These are phyloP conservation scores for Metschnikowia amazonensis DNA, from an alignment of 805 yeast species.

Conservation along the genomic window DNA sequence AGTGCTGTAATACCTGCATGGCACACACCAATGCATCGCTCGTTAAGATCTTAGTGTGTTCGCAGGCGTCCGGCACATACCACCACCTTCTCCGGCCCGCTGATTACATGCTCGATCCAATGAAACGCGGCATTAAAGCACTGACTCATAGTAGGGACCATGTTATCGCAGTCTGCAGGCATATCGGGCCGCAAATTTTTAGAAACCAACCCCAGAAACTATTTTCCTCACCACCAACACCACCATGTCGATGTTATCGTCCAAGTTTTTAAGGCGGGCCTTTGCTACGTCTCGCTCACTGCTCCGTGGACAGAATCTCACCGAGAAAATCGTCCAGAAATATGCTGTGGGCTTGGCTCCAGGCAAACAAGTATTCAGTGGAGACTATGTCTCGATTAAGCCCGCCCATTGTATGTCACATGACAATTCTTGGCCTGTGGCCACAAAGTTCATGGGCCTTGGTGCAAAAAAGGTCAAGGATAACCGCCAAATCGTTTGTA, in stretches of 20 bases:
- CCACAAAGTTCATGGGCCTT: conserved; percentile 89
- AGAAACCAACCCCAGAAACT: conserved; percentile 1
- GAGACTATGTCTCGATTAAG: conserved; percentile 90
- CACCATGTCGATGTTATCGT: conserved; percentile 13
- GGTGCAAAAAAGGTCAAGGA: conserved; percentile 85
- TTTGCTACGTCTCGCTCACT: conserved; percentile 17
- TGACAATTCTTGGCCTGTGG: conserved; percentile 99
- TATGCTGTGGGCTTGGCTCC: conserved; percentile 82
- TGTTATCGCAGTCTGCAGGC: conserved; percentile 18
- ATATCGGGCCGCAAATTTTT: conserved; percentile 6
- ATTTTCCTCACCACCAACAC: not conserved
- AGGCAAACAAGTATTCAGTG: conserved; percentile 75
- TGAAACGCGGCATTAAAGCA: conserved; percentile 15
- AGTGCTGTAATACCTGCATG: not conserved
- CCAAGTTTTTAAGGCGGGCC: conserved; percentile 9
- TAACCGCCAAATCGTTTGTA: conserved; percentile 89
- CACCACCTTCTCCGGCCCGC: conserved; percentile 1
- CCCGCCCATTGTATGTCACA: conserved; percentile 99
- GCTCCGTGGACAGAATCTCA: conserved; percentile 68
- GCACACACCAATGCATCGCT: not conserved
- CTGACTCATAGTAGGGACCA: conserved; percentile 20
- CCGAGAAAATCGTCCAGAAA: conserved; percentile 92
- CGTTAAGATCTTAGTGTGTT: too few species aligned
- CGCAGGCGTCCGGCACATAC: not conserved
- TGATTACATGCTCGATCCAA: conserved; percentile 11